Base-by-base conservation (phyloP, 768 basidiomycete genomes). In the Agaricus blazei region DNA sequence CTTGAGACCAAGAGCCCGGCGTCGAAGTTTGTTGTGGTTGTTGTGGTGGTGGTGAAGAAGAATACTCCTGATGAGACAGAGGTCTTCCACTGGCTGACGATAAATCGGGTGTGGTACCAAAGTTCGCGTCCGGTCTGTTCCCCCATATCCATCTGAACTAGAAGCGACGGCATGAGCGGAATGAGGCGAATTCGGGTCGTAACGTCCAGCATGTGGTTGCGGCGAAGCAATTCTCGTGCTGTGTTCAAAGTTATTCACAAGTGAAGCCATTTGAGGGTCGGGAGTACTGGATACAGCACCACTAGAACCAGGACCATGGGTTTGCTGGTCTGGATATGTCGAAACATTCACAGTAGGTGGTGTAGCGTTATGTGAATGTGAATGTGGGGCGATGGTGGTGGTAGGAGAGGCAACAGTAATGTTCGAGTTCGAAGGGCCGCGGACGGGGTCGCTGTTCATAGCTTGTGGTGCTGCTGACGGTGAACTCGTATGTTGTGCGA, bases 181-280 rank as follows among this genome's bases (percentile, higher is more conserved):
- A 59, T 73, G 73, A 12, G 69, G 65, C 9, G 70, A 64, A 7
- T 58, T 46, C 12, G 61, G 43, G 12, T 19, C 40, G 40, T 9
- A 15, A 19, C 1, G 2, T 41, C 3, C 2, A 19, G 40, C 6
- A 19, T 41, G 14, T 19, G 40, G 40, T 3, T 15, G 14, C 9
- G 40, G 19, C 12, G 56, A 37, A 24, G 72, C 70, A 23, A 78
- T 63, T n/a, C 59, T 66, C 26, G 74, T 68, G 37, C 34, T 34
- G 34, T 68, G 65, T 40, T 65, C 66, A 53, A 80, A 75, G 44
- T 73, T 70, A 56, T 74, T 67, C 3, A 69, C 59, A 15, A 78
- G 65, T 15, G 68, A 60, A 51, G 65, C 45, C 24, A 74, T 60
- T 34, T 34, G 34, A 34, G 34, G 34, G 5, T 34, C 34, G 34